phyloP scores from a whole-genome alignment of 768 basidiomycete genomes.

The Tulasnella sp. region DNA sequence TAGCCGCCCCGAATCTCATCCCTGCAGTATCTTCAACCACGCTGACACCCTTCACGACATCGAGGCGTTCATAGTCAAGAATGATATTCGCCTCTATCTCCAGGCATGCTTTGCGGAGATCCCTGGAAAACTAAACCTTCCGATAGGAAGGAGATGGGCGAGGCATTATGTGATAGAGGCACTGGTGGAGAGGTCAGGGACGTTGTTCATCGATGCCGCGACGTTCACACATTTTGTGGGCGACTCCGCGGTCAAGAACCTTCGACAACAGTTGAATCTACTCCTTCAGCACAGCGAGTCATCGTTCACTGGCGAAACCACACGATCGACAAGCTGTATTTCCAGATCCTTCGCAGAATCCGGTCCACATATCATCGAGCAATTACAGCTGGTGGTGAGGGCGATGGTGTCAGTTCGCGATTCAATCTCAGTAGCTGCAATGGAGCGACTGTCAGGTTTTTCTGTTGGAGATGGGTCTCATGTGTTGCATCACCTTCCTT shows the following conservation, averaged over 20 bases:
- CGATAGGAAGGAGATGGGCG: neutral
- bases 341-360: neutral
- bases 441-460: neutral
- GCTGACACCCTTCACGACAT: slow-evolving; percentile 9
- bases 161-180: neutral
- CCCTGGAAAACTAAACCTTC: neutral
- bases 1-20: slow-evolving; percentile 26
- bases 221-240: neutral
- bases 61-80: slow-evolving; percentile 1
- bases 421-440: neutral
- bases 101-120: slow-evolving; percentile 2
- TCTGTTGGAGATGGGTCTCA: neutral
- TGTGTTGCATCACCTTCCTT: neutral
- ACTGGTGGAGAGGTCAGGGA: neutral
- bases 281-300: neutral
- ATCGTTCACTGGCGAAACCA: neutral
- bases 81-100: slow-evolving; percentile 13
- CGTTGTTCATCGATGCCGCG: neutral
- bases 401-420: neutral
- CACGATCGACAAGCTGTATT: neutral
- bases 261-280: neutral
- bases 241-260: neutral
- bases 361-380: neutral
- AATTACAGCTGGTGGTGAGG: slow-evolving; percentile 2
- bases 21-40: slow-evolving; percentile 14